phyloP scores from a whole-genome alignment of 371 early-diverging fungal species.

The Mucor indicus region DNA sequence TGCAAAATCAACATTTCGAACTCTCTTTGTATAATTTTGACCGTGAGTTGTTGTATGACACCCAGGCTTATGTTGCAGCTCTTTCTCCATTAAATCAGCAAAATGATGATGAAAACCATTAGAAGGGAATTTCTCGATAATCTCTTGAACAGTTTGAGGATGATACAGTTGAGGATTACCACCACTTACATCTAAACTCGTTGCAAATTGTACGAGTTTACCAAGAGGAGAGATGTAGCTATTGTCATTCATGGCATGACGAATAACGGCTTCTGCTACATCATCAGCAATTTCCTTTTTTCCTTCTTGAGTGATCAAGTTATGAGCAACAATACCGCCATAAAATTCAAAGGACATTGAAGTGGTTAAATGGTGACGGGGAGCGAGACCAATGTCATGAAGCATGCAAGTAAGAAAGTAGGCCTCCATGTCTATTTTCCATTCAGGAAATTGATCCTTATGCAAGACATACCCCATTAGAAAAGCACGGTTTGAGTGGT shows the following conservation, averaged over 20 bases:
- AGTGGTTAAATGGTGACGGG: not conserved
- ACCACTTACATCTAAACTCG: not conserved
- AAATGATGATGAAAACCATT: not conserved
- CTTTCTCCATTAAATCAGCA: not conserved
- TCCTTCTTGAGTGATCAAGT: not conserved
- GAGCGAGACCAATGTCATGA: conserved; percentile 1
- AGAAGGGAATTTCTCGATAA: not conserved
- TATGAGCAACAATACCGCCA: not conserved
- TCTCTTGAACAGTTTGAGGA: not conserved
- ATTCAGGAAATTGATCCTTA: conserved; percentile 1
- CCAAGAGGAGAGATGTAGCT: not conserved
- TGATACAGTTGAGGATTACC: not conserved
- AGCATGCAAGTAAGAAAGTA: not conserved
- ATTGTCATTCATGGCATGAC: not conserved
- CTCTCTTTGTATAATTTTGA: too few species aligned
- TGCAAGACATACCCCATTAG: not conserved
- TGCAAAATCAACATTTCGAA: too few species aligned
- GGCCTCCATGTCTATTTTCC: not conserved
- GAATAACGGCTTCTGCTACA: not conserved
- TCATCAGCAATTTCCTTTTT: not conserved
- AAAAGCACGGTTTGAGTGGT: not conserved
- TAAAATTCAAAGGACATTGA: conserved; percentile 2
- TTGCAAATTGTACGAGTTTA: not conserved
- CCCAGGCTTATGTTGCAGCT: not conserved
- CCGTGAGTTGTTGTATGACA: not conserved